Percentiles rank a stretch among this genome's conserved stretches.
phyloP scores from a whole-genome alignment of 768 basidiomycete species.

The Suillus clintonianus region DNA sequence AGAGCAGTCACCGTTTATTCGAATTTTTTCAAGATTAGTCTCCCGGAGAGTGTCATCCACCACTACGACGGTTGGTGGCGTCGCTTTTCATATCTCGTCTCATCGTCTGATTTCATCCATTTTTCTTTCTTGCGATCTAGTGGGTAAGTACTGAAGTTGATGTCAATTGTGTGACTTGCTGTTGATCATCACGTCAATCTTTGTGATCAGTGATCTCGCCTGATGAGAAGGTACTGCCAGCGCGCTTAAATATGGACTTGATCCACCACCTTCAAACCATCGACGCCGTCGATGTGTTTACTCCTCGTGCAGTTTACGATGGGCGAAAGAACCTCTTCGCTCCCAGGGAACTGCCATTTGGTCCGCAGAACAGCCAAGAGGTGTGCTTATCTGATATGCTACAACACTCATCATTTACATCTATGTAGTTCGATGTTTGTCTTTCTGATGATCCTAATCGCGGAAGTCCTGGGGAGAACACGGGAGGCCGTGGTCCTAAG shows the following conservation, averaged over 20 bases:
- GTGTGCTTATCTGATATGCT: constrained; percentile 31
- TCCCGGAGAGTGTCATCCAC: constrained; percentile 64
- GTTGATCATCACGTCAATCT: constrained; percentile 15
- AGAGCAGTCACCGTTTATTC: constrained; percentile 41
- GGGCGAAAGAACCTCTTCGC: constrained; percentile 80
- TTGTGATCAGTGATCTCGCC: constrained; percentile 56
- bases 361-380: constrained; percentile 50
- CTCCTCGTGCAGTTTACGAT: constrained; percentile 73
- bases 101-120: constrained; percentile 23
- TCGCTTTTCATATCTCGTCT: not conserved
- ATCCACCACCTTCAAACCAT: constrained; percentile 62
- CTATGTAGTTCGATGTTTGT: constrained; percentile 59
- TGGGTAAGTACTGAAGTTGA: constrained; percentile 17
- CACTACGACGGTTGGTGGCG: constrained; percentile 74
- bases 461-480: constrained; percentile 34
- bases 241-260: constrained; percentile 68
- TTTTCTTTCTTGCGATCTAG: constrained; percentile 11
- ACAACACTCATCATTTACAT: constrained; percentile 4
- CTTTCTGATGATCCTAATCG: constrained; percentile 42
- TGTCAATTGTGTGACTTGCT: not conserved
- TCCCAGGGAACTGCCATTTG: constrained; percentile 60
- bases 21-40: constrained; percentile 66
- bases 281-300: constrained; percentile 66
- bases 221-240: constrained; percentile 68
- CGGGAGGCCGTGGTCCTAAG: constrained; percentile 49